These are phyloP conservation scores for Petunia axillaris DNA, from an alignment of 257 asterid genomes.

Conservation along the genomic window DNA sequence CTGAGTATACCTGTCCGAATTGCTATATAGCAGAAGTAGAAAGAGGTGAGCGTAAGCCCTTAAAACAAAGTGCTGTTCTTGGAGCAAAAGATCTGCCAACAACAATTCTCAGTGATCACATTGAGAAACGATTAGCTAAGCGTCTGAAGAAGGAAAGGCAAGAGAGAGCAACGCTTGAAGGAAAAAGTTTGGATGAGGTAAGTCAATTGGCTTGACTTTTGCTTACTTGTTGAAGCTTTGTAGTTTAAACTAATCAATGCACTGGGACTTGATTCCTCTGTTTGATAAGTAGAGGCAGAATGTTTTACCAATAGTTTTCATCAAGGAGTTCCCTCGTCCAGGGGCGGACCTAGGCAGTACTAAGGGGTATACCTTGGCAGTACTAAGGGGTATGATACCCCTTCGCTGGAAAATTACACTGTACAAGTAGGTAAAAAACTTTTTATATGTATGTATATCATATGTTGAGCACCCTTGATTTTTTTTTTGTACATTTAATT, in stretches of 20 bases:
- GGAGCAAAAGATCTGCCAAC: slow-evolving; percentile 98
- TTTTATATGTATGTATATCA: too few species aligned
- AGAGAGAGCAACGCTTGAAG: slow-evolving; percentile 81
- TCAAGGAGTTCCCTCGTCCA: too few species aligned
- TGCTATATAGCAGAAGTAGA: slow-evolving; percentile 89
- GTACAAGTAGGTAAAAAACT: too few species aligned
- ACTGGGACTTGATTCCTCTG: background rate
- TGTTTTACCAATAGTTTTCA: too few species aligned
- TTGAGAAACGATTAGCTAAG: slow-evolving; percentile 75
- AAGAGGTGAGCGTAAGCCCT: slow-evolving; percentile 89
- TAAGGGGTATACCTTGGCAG: too few species aligned
- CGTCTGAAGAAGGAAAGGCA: slow-evolving; percentile 82
- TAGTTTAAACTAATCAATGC: slow-evolving; percentile 29
- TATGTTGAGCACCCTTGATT: too few species aligned
- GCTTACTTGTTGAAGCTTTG: slow-evolving; percentile 15
- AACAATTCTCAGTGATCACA: slow-evolving; percentile 89
- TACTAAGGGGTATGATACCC: too few species aligned
- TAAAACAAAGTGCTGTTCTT: slow-evolving; percentile 94
- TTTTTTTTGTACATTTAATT: too few species aligned
- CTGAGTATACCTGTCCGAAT: slow-evolving; percentile 98
- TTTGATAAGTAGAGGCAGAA: background rate
- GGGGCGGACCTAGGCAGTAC: too few species aligned
- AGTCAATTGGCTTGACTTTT: slow-evolving; percentile 27
- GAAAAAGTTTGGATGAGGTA: slow-evolving; percentile 89
- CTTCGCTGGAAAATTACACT: too few species aligned